Evolutionary conservation across 1,284 basidiomycete species (phyloP), one percentile per base, ranked within the genome.

Genomic region (Psilocybe mexicana): DNA sequence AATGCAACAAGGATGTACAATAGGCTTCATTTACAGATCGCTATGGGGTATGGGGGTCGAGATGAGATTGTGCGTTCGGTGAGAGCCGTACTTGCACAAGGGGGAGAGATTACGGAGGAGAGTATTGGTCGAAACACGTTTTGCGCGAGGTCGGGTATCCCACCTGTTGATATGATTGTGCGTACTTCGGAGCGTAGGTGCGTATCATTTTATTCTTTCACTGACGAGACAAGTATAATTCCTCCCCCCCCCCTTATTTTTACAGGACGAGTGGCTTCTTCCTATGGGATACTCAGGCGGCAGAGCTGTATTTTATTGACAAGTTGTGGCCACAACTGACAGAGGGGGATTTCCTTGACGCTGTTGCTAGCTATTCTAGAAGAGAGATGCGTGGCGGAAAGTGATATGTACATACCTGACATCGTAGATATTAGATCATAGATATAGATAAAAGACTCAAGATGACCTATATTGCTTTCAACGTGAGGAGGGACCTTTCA

Each of bases 311-410:
- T 30, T 52, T 52, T 11, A 43, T 52, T 7, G 50, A 52, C 38
- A 52, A 52, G 25, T 38, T 52, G 2, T 52, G 50, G 50, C 50
- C 50, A n/a, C 50, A 52, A 30, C 30, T 52, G 14, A 43, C 50
- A 2, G 50, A 42, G 40, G 26, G 8, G 14, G 50, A 52, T 30
- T 52, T 36, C 38, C 24, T 52, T 2, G 50, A 43, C 10, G 40
- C 40, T 11, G 25, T 52, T 3, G 23, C 50, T 12, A 52, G 50
- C 5, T 52, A 25, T 11, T 40, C 50, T 11, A 28, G 5, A 12
- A 42, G 50, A 4, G 50, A 52, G 25, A 52, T 52, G 5, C 36
- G 50, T 24, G 40, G 25, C 3, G 50, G 50, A 10, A 52, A 28
- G 25, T 52, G 11, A 40, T 40, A 33, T 8, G 8, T 4, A 33